Percentiles rank a stretch among this genome's conserved stretches.
phyloP scores from a whole-genome alignment of 148 eudicot species.

The Rhododendron vialii region DNA sequence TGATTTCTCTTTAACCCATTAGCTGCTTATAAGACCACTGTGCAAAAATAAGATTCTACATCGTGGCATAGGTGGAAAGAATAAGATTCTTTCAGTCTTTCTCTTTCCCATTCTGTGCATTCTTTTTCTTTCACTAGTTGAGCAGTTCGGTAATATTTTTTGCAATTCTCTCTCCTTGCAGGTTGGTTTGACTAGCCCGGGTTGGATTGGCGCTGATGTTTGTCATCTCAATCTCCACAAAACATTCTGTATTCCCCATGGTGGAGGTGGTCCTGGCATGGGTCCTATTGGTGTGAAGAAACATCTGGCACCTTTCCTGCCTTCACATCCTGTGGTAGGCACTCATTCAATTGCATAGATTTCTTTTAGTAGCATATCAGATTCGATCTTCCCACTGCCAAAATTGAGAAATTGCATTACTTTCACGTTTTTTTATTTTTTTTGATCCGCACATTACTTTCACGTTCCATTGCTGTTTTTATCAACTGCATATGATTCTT shows the following conservation, averaged over 20 bases:
- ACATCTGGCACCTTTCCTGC: conserved; percentile 91
- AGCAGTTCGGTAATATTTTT: neutral
- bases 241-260: conserved; percentile 98
- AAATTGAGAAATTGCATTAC: neutral
- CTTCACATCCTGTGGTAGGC: conserved; percentile 98
- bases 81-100: too few relatives aligned
- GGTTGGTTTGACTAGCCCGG: conserved; percentile 99
- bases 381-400: neutral
- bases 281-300: conserved; percentile 99
- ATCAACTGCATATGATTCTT: neutral
- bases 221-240: conserved; percentile 99
- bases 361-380: neutral
- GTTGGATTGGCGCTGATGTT: conserved; percentile 95
- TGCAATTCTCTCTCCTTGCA: conserved; percentile 17
- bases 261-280: conserved; percentile 99
- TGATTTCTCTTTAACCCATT: neutral
- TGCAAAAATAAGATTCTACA: neutral
- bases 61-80: neutral
- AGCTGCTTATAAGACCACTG: neutral
- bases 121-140: neutral
- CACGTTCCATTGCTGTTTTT: neutral
- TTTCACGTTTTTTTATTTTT: too few relatives aligned
- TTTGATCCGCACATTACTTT: too few relatives aligned
- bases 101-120: neutral
- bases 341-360: neutral